These are phyloP conservation scores for Volvox carteri DNA, from an alignment of 163 green algal genomes.

Conservation along the genomic window DNA sequence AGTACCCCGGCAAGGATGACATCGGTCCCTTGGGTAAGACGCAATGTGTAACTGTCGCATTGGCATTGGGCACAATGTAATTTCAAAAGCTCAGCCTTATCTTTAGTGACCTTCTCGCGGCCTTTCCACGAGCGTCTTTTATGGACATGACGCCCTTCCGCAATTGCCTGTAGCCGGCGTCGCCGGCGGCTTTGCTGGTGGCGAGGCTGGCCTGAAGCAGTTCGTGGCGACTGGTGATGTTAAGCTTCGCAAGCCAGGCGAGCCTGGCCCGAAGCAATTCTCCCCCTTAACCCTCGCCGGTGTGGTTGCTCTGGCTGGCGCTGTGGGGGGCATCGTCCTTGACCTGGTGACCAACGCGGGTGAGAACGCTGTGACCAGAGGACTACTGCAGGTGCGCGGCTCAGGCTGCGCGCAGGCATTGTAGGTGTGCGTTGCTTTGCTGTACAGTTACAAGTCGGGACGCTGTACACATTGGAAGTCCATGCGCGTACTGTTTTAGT, in stretches of 20 bases:
- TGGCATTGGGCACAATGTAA: too few relatives aligned
- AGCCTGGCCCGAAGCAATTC: slow-evolving; percentile 67
- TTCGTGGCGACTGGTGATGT: slow-evolving; percentile 81
- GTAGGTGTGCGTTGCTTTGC: neutral
- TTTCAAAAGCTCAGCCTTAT: too few relatives aligned
- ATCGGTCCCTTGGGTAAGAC: slow-evolving; percentile 67
- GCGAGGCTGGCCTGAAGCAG: slow-evolving; percentile 84
- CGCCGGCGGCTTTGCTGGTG: slow-evolving; percentile 90
- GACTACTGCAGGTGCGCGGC: slow-evolving; percentile 46
- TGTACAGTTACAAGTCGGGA: neutral
- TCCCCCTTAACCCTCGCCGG: slow-evolving; percentile 79
- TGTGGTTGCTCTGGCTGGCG: slow-evolving; percentile 74
- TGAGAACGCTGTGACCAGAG: slow-evolving; percentile 35
- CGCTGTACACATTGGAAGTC: too few relatives aligned
- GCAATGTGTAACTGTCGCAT: too few relatives aligned
- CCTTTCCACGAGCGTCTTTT: too few relatives aligned
- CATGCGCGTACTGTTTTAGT: too few relatives aligned
- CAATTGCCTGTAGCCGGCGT: slow-evolving; percentile 64
- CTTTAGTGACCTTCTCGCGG: too few relatives aligned
- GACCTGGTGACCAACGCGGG: slow-evolving; percentile 41
- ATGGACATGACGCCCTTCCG: too few relatives aligned
- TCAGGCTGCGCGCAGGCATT: neutral
- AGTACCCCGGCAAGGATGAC: slow-evolving; percentile 78
- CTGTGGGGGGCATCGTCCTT: slow-evolving; percentile 80
- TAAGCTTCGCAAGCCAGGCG: slow-evolving; percentile 61